Base-by-base conservation (phyloP, 495 filamentous ascomycete species). In the Beverwykella pulmonaria region DNA sequence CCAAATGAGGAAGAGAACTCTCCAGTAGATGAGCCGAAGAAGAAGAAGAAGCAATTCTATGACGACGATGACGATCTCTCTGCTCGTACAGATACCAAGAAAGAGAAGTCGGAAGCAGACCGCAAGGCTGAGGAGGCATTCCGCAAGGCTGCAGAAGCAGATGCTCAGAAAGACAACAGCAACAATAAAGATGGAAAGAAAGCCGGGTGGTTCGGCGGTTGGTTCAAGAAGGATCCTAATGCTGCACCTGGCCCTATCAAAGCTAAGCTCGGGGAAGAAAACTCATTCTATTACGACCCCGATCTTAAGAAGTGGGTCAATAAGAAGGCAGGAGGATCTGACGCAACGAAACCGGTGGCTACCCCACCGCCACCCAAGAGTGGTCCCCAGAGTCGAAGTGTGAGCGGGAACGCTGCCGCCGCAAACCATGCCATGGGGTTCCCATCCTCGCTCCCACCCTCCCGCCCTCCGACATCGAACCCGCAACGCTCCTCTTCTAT, bases 261-360 rank as follows among this genome's bases (percentile, higher is more conserved):
- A 71, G 95, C 95, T 53, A 98, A 99, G 73, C 87, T 99, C 27
- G 95, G 95, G 63, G 95, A 99, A 76, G 89, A 93, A 70, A 94
- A 83, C 72, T 90, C 86, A 12, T 98, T 99, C 78, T 89, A 92
- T 68, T 99, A 93, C 67, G 95, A 99, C 76, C 88, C 90, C 3
- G 90, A 96, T 22, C 82, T 96, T 59, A 95, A 95, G 82, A 91
- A 93, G 73, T 99, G 95, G 95, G 85, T 99, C 77, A 97, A 99
- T 77, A 97, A 97, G 81, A 97, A 97, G 74, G 88, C 86, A 1
- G 77, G 74, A 27, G 78, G 77, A 55, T 73, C 78, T 14, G 76
- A 77, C 15, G 69, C 74, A 2, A 67, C 70, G 12, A 67, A 71
- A 20, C 58, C 68, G 3, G 70, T 69, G 6, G 67, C 75, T 12